These are phyloP conservation scores for Vigna reflexopilosa DNA, from an alignment of 306 rosid genomes.

Conservation along the genomic window DNA sequence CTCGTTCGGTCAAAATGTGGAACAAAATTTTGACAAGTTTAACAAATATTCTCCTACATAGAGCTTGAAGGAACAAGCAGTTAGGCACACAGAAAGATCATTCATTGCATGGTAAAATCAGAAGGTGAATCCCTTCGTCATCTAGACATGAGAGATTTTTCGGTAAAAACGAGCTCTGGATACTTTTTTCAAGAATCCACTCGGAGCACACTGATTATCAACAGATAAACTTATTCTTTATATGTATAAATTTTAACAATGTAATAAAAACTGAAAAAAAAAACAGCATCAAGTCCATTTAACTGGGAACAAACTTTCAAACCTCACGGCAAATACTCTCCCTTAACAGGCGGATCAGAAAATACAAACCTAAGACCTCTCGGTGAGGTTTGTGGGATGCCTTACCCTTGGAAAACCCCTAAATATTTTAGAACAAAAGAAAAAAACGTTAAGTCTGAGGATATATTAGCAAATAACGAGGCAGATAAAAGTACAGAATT, in stretches of 20 bases:
- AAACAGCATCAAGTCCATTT: conserved; percentile 18
- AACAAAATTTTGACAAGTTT: conserved; percentile 1
- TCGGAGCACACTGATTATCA: conserved; percentile 20
- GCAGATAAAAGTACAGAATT: conserved; percentile 25
- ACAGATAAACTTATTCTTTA: conserved; percentile 16
- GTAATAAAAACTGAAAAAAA: not conserved
- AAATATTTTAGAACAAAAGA: not conserved
- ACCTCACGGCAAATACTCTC: not conserved
- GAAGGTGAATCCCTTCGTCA: conserved; percentile 32
- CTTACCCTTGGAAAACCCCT: conserved; percentile 31
- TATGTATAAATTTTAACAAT: conserved; percentile 16
- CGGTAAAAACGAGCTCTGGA: conserved; percentile 11
- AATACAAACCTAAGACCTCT: conserved; percentile 7
- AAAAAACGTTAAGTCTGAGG: not conserved
- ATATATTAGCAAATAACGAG: not conserved
- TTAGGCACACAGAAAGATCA: conserved; percentile 9
- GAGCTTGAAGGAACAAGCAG: conserved; percentile 20
- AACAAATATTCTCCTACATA: conserved; percentile 6
- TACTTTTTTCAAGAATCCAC: conserved; percentile 15
- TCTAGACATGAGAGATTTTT: conserved; percentile 23
- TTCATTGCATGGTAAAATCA: conserved; percentile 29
- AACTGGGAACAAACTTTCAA: conserved; percentile 8
- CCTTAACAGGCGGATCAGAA: not conserved
- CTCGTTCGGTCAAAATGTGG: not conserved
- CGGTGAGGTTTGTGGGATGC: conserved; percentile 15